Conservation (phyloP, 441 rosid genomes). For the Cnidoscolus chayamansa region DNA sequence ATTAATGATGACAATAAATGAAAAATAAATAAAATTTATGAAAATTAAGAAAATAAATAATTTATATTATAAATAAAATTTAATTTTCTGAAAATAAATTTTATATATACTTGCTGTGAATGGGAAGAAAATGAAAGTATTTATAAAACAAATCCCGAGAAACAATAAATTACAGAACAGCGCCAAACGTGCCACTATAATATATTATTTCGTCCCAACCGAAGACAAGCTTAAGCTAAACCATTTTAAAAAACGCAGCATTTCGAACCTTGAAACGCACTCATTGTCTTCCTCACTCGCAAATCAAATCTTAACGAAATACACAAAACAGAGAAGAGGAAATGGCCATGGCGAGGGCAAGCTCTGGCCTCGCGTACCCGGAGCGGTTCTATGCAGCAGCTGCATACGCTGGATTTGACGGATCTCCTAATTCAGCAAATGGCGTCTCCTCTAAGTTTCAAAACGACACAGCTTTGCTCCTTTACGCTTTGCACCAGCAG, state of each 20-base stretch:
- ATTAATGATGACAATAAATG: no score
- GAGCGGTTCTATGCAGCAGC: constrained; percentile 95
- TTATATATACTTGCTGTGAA: no score
- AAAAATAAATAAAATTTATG: no score
- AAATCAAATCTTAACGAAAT: not conserved
- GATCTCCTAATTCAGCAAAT: constrained; percentile 63
- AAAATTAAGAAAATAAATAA: no score
- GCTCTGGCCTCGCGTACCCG: constrained; percentile 95
- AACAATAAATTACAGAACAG: not conserved
- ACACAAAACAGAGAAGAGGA: not conserved
- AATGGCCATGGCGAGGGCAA: constrained; percentile 86
- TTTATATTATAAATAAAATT: no score
- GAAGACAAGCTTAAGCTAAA: not conserved
- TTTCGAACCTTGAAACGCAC: constrained; percentile 1
- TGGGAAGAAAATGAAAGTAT: no score
- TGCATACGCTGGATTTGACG: constrained; percentile 81
- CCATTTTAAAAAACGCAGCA: not conserved
- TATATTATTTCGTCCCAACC: not conserved
- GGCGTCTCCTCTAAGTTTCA: constrained; percentile 69
- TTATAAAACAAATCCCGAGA: no score
- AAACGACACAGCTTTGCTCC: constrained; percentile 78
- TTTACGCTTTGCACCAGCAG: constrained; percentile 91
- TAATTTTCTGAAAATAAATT: no score
- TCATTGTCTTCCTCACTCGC: not conserved
- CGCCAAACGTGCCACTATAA: constrained; percentile 7